Evolutionary conservation across 257 asterid species (phyloP).

Genomic region (Solanum chiquidenum): DNA sequence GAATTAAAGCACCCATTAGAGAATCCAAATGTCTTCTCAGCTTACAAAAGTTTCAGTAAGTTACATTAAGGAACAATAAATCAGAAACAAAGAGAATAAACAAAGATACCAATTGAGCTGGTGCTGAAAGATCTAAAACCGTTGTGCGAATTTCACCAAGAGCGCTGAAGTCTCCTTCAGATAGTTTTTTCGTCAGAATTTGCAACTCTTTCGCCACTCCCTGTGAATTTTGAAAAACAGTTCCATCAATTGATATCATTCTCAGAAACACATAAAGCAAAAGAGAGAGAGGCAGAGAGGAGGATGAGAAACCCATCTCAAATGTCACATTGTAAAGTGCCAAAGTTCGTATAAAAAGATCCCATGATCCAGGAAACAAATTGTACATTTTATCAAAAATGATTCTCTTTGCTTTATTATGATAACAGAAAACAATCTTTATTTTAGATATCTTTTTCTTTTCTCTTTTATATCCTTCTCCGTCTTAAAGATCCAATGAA

Average conservation of each 20-base stretch:
- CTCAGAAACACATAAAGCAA: background rate
- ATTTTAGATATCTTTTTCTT: background rate
- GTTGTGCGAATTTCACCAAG: conserved; percentile 72
- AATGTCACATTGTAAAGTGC: background rate
- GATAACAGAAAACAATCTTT: background rate
- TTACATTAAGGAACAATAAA: background rate
- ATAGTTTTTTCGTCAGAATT: conserved; percentile 39
- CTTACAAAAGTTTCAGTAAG: background rate
- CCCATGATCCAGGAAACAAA: background rate
- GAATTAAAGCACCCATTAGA: background rate
- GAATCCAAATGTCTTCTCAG: background rate
- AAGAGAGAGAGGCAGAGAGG: background rate
- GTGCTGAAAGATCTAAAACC: conserved; percentile 79
- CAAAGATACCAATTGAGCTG: conserved; percentile 61
- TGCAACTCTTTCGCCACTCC: conserved; percentile 57
- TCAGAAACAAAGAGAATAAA: background rate
- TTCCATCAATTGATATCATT: background rate
- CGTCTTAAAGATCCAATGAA: background rate
- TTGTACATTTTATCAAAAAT: background rate
- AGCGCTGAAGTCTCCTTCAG: conserved; percentile 45
- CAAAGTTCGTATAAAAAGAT: background rate
- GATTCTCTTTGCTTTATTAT: background rate
- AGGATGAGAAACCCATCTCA: background rate
- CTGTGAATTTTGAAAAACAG: conserved; percentile 25
- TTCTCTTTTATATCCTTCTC: background rate